phyloP scores from a whole-genome alignment of 2,329 filamentous ascomycete species.

The Penicillium hesseltinei region DNA sequence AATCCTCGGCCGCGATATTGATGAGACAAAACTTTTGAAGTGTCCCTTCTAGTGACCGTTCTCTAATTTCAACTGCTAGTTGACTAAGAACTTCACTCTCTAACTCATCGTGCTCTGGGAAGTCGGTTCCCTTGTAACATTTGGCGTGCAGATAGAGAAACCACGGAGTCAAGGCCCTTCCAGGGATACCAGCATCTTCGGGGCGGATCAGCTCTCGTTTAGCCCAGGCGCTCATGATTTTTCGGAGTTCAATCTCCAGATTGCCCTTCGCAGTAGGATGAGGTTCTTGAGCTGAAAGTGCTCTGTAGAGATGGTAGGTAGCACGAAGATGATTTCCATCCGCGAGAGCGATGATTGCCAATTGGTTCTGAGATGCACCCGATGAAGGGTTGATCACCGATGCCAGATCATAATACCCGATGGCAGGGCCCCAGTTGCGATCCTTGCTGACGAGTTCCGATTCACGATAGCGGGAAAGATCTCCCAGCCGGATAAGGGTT shows the following conservation, averaged over 20 bases:
- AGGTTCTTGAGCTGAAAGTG: conserved; percentile 70
- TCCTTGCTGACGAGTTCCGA: conserved; percentile 69
- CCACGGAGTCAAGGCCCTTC: conserved; percentile 69
- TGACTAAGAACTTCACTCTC: conserved; percentile 83
- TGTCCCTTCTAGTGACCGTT: conserved; percentile 61
- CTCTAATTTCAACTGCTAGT: conserved; percentile 69
- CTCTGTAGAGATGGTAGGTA: conserved; percentile 86
- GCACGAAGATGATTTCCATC: conserved; percentile 76
- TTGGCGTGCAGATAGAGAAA: conserved; percentile 83
- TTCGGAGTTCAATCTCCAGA: conserved; percentile 74
- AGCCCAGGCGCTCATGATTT: conserved; percentile 57
- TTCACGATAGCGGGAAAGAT: conserved; percentile 82
- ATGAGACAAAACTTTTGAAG: conserved; percentile 78
- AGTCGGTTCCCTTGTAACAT: conserved; percentile 74
- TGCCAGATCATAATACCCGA: conserved; percentile 82
- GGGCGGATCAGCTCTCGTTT: conserved; percentile 51
- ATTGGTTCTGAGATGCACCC: conserved; percentile 83
- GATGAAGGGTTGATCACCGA: conserved; percentile 73
- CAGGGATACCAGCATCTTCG: conserved; percentile 51
- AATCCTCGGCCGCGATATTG: conserved; percentile 80
- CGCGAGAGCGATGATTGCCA: conserved; percentile 78
- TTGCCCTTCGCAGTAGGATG: conserved; percentile 74
- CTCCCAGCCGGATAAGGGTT: conserved; percentile 81
- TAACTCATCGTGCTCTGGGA: conserved; percentile 73
- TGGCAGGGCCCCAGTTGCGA: conserved; percentile 73